Percentiles rank a stretch among this genome's conserved stretches.
phyloP scores from a whole-genome alignment of 2,329 filamentous ascomycete genomes.

The Aspergillus sp. region DNA sequence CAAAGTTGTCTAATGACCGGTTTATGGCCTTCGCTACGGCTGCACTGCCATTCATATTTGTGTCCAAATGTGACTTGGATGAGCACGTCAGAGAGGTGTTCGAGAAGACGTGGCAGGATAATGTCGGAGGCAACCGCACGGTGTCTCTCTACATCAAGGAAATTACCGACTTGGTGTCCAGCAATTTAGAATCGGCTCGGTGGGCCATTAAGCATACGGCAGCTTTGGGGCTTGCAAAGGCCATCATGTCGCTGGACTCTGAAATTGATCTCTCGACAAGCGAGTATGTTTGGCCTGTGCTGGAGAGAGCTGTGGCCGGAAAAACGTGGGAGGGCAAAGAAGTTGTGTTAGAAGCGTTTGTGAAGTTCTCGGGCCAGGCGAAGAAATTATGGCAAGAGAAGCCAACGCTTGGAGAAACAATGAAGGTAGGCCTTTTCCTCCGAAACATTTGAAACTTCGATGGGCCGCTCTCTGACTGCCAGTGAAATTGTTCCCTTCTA shows the following conservation, averaged over 20 bases:
- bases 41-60: constrained; percentile 82
- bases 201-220: constrained; percentile 91
- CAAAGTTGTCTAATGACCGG: constrained; percentile 84
- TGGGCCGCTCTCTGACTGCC: neutral
- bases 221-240: constrained; percentile 75
- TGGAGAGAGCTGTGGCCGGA: constrained; percentile 77
- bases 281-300: constrained; percentile 72
- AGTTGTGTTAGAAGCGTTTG: constrained; percentile 75
- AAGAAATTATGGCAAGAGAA: constrained; percentile 60
- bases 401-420: constrained; percentile 61
- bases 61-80: constrained; percentile 82
- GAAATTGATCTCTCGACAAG: constrained; percentile 62
- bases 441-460: neutral
- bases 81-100: constrained; percentile 79
- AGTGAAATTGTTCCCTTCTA: constrained; percentile 34
- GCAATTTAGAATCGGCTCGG: constrained; percentile 73
- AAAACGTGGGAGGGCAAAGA: constrained; percentile 96
- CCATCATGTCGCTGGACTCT: constrained; percentile 63
- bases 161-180: constrained; percentile 68
- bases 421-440: constrained; percentile 58
- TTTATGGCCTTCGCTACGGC: constrained; percentile 75
- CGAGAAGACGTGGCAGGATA: constrained; percentile 82
- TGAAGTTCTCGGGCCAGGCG: constrained; percentile 71
- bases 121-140: constrained; percentile 80
- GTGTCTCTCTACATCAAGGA: constrained; percentile 83